phyloP scores from a whole-genome alignment of 441 rosid species.

The Croton setiger region DNA sequence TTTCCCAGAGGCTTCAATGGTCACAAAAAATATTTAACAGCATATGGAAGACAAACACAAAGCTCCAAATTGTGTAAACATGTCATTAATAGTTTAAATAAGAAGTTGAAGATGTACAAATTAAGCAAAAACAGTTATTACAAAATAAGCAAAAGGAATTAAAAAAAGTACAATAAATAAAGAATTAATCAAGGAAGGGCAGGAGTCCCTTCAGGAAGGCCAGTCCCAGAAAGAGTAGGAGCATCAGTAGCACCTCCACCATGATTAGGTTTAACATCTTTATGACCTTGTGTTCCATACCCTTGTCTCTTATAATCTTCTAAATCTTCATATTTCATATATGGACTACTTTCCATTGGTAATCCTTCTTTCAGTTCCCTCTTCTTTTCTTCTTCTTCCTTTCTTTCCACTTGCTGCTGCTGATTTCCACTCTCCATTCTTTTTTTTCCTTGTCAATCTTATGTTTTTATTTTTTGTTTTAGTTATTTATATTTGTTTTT shows the following conservation, averaged over 20 bases:
- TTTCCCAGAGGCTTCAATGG: no score
- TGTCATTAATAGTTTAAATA: no score
- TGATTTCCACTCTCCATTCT: not conserved
- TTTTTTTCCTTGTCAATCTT: not conserved
- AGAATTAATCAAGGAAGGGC: not conserved
- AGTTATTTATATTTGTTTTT: not conserved
- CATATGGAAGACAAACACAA: no score
- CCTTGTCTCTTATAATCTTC: slow-evolving; percentile 33
- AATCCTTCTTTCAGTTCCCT: slow-evolving; percentile 17
- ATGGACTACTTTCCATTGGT: slow-evolving; percentile 34
- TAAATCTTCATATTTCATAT: slow-evolving; percentile 20
- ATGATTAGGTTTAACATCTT: slow-evolving; percentile 25
- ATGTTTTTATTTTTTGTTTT: no score
- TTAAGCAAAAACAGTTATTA: no score
- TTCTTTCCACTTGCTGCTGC: slow-evolving; percentile 6
- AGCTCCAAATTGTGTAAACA: no score
- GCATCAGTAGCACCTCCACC: slow-evolving; percentile 35
- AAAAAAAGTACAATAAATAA: no score
- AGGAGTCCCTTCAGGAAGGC: not conserved
- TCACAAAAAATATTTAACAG: no score
- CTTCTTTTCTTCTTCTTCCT: slow-evolving; percentile 4
- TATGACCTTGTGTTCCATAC: slow-evolving; percentile 35
- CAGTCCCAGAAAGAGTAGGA: slow-evolving; percentile 31
- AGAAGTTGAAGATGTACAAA: no score
- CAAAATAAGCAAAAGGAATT: no score